Percentiles rank a stretch among this genome's conserved stretches.
Evolutionary conservation across 2,329 filamentous ascomycete genomes (phyloP).

Genomic region (Clarireedia sp.): DNA sequence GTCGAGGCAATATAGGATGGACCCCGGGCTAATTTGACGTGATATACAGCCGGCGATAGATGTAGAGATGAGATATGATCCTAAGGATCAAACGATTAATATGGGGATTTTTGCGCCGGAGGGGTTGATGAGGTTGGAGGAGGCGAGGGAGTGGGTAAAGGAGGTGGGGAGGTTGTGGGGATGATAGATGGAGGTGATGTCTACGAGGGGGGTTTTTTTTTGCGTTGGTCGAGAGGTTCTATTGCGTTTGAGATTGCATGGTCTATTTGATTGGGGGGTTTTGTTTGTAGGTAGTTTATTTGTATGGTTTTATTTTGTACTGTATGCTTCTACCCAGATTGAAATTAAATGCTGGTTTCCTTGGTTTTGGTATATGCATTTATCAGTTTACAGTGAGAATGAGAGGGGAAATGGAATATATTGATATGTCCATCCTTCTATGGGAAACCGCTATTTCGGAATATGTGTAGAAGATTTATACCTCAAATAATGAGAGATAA

Average conservation of each 20-base stretch:
- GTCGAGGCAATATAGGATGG: neutral
- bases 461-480: too few relatives aligned
- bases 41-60: slow-evolving; percentile 24
- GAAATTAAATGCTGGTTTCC: too few relatives aligned
- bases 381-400: too few relatives aligned
- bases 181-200: neutral
- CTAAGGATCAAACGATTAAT: slow-evolving; percentile 17
- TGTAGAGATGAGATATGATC: slow-evolving; percentile 25
- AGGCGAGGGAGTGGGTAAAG: slow-evolving; percentile 12
- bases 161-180: neutral
- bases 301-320: too few relatives aligned
- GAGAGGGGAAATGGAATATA: too few relatives aligned
- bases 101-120: slow-evolving; percentile 26
- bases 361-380: too few relatives aligned
- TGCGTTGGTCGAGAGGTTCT: neutral
- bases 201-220: neutral
- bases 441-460: too few relatives aligned
- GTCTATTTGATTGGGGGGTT: neutral
- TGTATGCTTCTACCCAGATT: too few relatives aligned
- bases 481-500: too few relatives aligned
- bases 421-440: too few relatives aligned
- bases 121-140: slow-evolving; percentile 16
- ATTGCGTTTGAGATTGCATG: neutral
- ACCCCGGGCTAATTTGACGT: neutral
- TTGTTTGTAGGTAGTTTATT: neutral